A percentile compares a stretch with the other conserved stretches of the same genome.
These are phyloP conservation scores for Akanthomyces lecanii DNA, from an alignment of 2,329 filamentous ascomycete species.

Conservation along the genomic window DNA sequence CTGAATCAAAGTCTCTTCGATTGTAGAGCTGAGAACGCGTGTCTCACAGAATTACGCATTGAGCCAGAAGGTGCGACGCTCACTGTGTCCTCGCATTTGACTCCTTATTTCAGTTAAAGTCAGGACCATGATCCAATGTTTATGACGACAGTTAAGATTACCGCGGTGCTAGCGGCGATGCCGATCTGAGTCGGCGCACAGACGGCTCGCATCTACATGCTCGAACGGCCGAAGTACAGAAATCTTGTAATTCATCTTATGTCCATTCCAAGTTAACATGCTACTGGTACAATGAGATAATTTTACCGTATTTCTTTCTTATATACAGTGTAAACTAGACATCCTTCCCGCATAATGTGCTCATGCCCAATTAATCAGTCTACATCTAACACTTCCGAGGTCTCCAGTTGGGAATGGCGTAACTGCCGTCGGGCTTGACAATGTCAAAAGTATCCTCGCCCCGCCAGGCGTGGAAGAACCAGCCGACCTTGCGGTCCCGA, in stretches of 20 bases:
- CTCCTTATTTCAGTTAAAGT: background rate
- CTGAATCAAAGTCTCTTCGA: no score
- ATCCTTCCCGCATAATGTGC: no score
- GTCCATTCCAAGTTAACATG: constrained; percentile 30
- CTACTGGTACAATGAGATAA: constrained; percentile 27
- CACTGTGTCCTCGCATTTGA: background rate
- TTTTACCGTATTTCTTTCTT: background rate
- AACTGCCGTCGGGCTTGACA: constrained; percentile 20
- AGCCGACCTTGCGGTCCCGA: constrained; percentile 18
- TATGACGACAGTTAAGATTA: no score
- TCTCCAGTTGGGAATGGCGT: constrained; percentile 21
- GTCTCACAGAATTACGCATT: background rate
- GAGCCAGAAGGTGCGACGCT: background rate
- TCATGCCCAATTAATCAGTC: no score
- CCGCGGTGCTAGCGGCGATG: no score
- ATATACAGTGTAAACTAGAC: background rate
- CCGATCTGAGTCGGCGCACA: no score
- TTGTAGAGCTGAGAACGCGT: background rate
- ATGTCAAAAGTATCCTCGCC: constrained; percentile 22
- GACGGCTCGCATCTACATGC: no score
- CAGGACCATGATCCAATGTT: background rate
- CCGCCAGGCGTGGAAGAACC: constrained; percentile 22
- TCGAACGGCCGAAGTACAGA: no score
- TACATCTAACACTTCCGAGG: constrained; percentile 18
- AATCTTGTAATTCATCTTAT: background rate